A percentile compares a stretch with the other conserved stretches of the same genome.
Conservation (phyloP, 1,284 basidiomycete species). For the Laetiporus sulphureus region DNA sequence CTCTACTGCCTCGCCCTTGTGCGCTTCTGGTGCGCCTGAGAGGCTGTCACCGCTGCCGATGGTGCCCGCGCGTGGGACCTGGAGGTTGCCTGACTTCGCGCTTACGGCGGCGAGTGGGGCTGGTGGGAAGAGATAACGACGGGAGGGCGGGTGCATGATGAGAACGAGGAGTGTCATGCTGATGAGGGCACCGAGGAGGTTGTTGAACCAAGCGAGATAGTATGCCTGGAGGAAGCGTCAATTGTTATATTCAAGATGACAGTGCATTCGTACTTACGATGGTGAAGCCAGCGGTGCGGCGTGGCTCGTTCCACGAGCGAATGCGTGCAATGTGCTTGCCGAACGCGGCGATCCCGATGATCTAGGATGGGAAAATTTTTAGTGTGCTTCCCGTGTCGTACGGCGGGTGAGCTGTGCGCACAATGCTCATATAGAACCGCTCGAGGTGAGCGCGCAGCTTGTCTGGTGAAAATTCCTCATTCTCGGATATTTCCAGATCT, state of each 20-base stretch:
- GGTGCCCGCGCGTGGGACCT: slow-evolving; percentile 22
- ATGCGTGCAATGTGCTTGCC: slow-evolving; percentile 40
- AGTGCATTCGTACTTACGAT: slow-evolving; percentile 16
- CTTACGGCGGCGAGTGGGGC: slow-evolving; percentile 33
- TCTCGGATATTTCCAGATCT: slow-evolving; percentile 35
- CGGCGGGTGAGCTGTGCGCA: slow-evolving; percentile 13
- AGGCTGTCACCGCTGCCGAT: slow-evolving; percentile 24
- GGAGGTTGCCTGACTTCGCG: slow-evolving; percentile 20
- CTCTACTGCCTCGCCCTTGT: slow-evolving; percentile 37
- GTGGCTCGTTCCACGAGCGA: slow-evolving; percentile 43
- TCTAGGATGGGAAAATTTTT: slow-evolving; percentile 17
- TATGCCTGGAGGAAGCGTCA: slow-evolving; percentile 26
- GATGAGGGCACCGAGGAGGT: slow-evolving; percentile 33
- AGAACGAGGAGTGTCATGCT: slow-evolving; percentile 33
- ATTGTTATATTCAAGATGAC: background rate
- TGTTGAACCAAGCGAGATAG: slow-evolving; percentile 36
- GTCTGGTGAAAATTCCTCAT: slow-evolving; percentile 42
- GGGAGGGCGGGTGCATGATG: slow-evolving; percentile 36
- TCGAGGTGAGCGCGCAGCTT: slow-evolving; percentile 45
- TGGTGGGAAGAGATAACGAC: slow-evolving; percentile 43
- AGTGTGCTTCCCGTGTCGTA: background rate
- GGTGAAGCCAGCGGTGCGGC: slow-evolving; percentile 35
- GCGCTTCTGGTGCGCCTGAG: slow-evolving; percentile 29
- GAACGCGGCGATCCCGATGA: slow-evolving; percentile 36
- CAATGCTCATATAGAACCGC: slow-evolving; percentile 39